Evolutionary conservation across 179 eudicot species (phyloP).

Genomic region (Camellia oleifera): DNA sequence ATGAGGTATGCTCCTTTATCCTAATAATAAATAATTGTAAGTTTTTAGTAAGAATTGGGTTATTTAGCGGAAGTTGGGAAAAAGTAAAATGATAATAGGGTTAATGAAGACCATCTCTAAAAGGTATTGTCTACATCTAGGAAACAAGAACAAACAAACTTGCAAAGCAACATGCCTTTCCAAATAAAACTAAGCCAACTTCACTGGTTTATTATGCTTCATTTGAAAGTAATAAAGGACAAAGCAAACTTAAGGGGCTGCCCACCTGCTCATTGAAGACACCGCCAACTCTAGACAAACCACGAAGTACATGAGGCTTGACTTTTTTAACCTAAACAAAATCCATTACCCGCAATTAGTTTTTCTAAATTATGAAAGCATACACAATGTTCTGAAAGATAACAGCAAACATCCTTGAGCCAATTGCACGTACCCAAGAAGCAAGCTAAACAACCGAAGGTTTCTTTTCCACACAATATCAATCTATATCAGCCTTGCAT

Average conservation of each 20-base stretch:
- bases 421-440: constrained; percentile 1
- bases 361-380: constrained; percentile 3
- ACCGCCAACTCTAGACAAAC: constrained; percentile 98
- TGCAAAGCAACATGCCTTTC: constrained; percentile 2
- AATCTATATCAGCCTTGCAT: not conserved
- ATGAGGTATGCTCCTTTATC: not conserved
- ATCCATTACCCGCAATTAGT: constrained; percentile 9
- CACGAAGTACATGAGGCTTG: constrained; percentile 97
- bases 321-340: constrained; percentile 78
- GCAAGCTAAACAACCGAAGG: not conserved
- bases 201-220: not conserved
- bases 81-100: too few relatives aligned
- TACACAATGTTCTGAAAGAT: constrained; percentile 7
- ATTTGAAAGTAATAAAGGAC: not conserved
- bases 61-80: too few relatives aligned
- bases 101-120: too few relatives aligned
- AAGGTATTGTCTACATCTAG: too few relatives aligned
- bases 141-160: not conserved
- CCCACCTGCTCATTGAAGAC: constrained; percentile 87
- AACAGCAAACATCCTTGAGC: not conserved
- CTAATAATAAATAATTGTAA: not conserved
- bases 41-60: not conserved
- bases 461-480: constrained; percentile 3
- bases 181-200: not conserved
- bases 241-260: constrained; percentile 5